Percentiles rank a stretch among this genome's conserved stretches.
Evolutionary conservation across 345 rosid species (phyloP).

Genomic region (Rhodamnia rubescens): DNA sequence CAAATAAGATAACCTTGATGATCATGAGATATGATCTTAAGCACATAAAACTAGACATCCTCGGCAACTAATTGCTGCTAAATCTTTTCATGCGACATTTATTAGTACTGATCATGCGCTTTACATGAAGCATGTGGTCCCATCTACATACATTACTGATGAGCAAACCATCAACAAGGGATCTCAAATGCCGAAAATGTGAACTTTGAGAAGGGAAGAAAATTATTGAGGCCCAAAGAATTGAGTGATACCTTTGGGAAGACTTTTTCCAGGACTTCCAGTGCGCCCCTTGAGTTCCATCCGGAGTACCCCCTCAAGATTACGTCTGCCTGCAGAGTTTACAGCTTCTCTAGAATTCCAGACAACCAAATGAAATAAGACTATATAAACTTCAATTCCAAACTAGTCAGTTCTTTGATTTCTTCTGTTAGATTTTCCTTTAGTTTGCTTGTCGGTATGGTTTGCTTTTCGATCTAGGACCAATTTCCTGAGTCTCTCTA

Average conservation of each 20-base stretch:
- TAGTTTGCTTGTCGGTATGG: neutral
- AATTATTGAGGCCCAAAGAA: neutral
- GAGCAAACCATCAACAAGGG: neutral
- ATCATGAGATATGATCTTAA: neutral
- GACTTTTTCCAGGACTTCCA: constrained; percentile 53
- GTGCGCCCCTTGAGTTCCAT: constrained; percentile 77
- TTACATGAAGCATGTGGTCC: neutral
- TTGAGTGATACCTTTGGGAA: constrained; percentile 61
- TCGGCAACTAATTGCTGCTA: neutral
- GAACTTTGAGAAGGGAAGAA: neutral
- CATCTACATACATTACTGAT: neutral
- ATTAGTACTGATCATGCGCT: too few species aligned
- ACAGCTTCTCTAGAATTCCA: neutral
- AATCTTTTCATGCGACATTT: neutral
- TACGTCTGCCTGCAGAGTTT: constrained; percentile 54
- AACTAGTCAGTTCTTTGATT: neutral
- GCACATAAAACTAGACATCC: neutral
- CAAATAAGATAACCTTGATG: neutral
- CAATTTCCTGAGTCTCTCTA: neutral
- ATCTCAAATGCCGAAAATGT: neutral
- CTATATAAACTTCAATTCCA: neutral
- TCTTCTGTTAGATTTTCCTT: neutral
- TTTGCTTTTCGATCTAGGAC: neutral
- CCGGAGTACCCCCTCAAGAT: constrained; percentile 72
- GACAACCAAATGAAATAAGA: neutral